phyloP scores from a whole-genome alignment of 2,329 filamentous ascomycete genomes.

The Parastagonospora avenae region DNA sequence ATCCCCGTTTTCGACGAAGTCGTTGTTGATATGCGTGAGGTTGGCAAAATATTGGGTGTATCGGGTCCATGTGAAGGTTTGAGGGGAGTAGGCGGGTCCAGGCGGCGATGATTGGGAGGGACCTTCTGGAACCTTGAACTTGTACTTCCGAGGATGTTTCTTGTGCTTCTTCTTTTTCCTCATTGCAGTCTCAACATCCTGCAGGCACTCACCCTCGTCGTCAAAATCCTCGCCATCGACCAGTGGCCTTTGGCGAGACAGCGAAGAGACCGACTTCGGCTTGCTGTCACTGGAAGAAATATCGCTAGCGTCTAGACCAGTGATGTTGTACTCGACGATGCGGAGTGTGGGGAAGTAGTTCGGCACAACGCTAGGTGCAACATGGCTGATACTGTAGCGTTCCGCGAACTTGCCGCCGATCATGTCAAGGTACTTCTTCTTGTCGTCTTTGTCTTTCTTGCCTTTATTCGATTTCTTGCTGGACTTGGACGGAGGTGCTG shows the following conservation, averaged over 20 bases:
- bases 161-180: slow-evolving; percentile 55
- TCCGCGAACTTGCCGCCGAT: slow-evolving; percentile 84
- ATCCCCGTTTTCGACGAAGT: slow-evolving; percentile 49
- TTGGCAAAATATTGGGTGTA: slow-evolving; percentile 96
- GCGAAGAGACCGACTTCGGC: slow-evolving; percentile 1
- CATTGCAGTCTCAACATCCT: slow-evolving; percentile 53
- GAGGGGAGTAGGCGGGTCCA: slow-evolving; percentile 87
- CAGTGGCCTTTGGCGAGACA: slow-evolving; percentile 11
- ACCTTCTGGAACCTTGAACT: slow-evolving; percentile 65
- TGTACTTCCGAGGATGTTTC: slow-evolving; percentile 48
- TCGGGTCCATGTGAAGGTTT: slow-evolving; percentile 76
- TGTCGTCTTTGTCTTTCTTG: slow-evolving; percentile 43
- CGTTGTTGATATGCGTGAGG: slow-evolving; percentile 85
- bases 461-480: slow-evolving; percentile 20
- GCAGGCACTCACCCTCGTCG: slow-evolving; percentile 43
- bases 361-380: slow-evolving; percentile 86
- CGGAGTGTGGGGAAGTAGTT: slow-evolving; percentile 89
- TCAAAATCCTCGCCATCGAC: slow-evolving; percentile 13
- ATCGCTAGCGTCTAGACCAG: slow-evolving; percentile 65
- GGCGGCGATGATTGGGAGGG: slow-evolving; percentile 76
- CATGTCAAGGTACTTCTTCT: slow-evolving; percentile 65
- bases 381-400: slow-evolving; percentile 78
- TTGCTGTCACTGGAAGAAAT: slow-evolving; percentile 8
- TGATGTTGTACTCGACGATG: slow-evolving; percentile 95
- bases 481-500: slow-evolving; percentile 48